Conservation (phyloP, 371 early-diverging fungal genomes). For the Mortierella sp. region DNA sequence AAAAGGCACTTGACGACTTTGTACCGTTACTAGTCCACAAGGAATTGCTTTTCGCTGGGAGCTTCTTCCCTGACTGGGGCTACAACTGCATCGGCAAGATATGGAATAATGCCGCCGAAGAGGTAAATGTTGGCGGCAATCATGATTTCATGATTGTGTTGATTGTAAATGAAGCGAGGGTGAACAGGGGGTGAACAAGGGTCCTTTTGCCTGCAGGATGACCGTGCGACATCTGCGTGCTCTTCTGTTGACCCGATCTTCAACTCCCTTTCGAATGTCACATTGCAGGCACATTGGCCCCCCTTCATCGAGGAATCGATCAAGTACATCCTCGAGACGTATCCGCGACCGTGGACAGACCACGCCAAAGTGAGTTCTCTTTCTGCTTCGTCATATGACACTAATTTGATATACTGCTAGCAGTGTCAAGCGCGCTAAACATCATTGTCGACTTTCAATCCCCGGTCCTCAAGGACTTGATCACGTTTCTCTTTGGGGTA, state of each 20-base stretch:
- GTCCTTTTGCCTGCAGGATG: no score
- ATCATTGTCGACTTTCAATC: no score
- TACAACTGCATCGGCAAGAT: constrained; percentile 59
- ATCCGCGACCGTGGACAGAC: not conserved
- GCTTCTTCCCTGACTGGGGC: constrained; percentile 91
- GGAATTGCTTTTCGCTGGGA: constrained; percentile 77
- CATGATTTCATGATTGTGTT: not conserved
- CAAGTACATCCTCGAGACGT: constrained; percentile 2
- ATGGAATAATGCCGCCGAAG: constrained; percentile 40
- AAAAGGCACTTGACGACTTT: constrained; percentile 6
- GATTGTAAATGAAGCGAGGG: no score
- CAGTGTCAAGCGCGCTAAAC: no score
- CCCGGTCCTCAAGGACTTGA: constrained; percentile 63
- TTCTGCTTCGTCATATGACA: no score
- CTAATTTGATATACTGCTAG: no score
- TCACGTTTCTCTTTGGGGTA: constrained; percentile 83
- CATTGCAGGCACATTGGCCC: constrained; percentile 9
- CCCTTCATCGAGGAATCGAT: not conserved
- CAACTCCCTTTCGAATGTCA: no score
- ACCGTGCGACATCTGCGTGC: no score
- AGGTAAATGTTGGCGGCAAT: constrained; percentile 19
- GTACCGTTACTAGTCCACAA: constrained; percentile 56
- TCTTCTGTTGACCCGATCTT: no score
- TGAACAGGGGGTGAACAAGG: no score
- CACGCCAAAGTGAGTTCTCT: not conserved